Conservation (phyloP, 1,284 basidiomycete species). For the Puccinia coronata region DNA sequence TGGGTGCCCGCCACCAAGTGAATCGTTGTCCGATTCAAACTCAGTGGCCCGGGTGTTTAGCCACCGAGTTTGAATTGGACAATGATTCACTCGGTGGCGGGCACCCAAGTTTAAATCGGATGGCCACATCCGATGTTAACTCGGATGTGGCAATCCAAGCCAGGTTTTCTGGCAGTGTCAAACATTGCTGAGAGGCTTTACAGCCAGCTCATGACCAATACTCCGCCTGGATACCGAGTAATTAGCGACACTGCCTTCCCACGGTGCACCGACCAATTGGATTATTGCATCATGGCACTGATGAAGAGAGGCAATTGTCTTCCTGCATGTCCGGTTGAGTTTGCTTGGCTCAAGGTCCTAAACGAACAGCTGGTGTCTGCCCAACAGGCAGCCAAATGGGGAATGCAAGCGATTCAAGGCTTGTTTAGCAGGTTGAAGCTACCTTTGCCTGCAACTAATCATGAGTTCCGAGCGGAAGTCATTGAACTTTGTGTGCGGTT, state of each 20-base stretch:
- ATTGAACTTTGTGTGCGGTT: neutral
- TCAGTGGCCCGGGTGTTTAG: too few species aligned
- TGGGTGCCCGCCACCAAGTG: too few species aligned
- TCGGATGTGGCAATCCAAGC: too few species aligned
- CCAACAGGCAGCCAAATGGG: slow-evolving; percentile 5
- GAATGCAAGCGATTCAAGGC: neutral
- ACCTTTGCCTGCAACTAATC: neutral
- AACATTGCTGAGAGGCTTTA: neutral
- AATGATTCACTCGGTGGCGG: too few species aligned
- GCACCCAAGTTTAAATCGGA: too few species aligned
- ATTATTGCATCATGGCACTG: neutral
- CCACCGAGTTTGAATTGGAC: too few species aligned
- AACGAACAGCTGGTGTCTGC: slow-evolving; percentile 2
- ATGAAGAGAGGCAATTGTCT: neutral
- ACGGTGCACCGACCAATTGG: neutral
- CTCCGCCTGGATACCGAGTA: neutral
- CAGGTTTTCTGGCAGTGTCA: too few species aligned
- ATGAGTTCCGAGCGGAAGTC: neutral
- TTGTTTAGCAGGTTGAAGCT: neutral
- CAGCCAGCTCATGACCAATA: neutral
- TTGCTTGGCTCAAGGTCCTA: neutral
- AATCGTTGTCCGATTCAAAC: too few species aligned
- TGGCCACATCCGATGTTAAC: too few species aligned
- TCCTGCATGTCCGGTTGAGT: neutral
- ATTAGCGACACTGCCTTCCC: slow-evolving; percentile 10